Percentiles rank a stretch among this genome's conserved stretches.
Evolutionary conservation across 2,329 filamentous ascomycete species (phyloP).

Genomic region (Pseudocercospora pini-densiflorae): DNA sequence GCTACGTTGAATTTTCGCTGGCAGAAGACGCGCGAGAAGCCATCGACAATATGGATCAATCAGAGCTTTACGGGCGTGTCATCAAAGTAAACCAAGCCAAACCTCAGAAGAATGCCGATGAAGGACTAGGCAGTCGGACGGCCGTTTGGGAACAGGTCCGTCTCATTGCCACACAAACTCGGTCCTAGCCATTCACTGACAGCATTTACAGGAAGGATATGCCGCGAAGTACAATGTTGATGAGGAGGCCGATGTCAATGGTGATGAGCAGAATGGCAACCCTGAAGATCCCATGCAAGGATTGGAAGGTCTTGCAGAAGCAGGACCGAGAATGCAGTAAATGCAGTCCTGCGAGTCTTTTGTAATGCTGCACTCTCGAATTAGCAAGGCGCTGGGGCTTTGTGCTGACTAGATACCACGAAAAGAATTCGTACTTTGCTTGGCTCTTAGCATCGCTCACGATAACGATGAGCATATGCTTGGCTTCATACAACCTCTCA

Average conservation of each 20-base stretch:
- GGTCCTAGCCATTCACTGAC: conserved; percentile 1
- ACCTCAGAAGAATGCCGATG: conserved; percentile 83
- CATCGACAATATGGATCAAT: conserved; percentile 99
- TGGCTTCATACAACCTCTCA: too few relatives aligned
- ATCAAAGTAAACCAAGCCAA: conserved; percentile 94
- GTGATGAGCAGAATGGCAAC: conserved; percentile 51
- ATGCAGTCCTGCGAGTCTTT: neutral
- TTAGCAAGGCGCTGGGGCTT: conserved; percentile 7
- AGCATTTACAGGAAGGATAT: conserved; percentile 77
- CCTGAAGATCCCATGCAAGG: conserved; percentile 78
- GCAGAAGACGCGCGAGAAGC: conserved; percentile 87
- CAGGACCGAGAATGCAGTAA: conserved; percentile 81
- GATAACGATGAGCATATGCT: too few relatives aligned
- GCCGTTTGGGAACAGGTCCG: conserved; percentile 96
- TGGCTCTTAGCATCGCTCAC: neutral
- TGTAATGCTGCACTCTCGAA: neutral
- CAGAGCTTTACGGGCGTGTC: conserved; percentile 88
- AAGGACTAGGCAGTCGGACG: conserved; percentile 88
- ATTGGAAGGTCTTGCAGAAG: conserved; percentile 89
- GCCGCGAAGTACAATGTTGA: conserved; percentile 83
- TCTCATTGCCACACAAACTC: conserved; percentile 9
- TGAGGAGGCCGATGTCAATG: conserved; percentile 72
- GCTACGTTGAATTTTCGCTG: conserved; percentile 93
- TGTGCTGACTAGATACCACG: neutral
- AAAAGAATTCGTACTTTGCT: neutral